phyloP scores from a whole-genome alignment of 176 grass and related monocot genomes.

The Rhipidocladum racemiflorum region DNA sequence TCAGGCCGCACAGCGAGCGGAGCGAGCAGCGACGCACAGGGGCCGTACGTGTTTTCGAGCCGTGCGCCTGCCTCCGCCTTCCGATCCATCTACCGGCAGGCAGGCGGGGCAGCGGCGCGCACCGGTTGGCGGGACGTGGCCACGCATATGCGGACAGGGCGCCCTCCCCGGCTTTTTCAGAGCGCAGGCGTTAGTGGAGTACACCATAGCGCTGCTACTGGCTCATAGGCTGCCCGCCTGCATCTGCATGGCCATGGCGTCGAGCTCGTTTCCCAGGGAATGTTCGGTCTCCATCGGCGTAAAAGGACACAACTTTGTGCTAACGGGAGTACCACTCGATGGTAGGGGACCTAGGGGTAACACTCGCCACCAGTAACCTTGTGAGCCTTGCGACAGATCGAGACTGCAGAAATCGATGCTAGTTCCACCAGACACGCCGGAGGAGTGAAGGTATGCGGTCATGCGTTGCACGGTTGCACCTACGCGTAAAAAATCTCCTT shows the following conservation, averaged over 20 bases:
- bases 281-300: not conserved
- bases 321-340: not conserved
- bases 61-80: slow-evolving; percentile 2
- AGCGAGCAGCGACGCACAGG: not conserved
- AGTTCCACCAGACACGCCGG: no score
- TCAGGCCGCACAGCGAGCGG: not conserved
- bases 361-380: not conserved
- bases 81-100: not conserved
- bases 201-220: not conserved
- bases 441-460: not conserved
- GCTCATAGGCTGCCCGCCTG: not conserved
- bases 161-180: not conserved
- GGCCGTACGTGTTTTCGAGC: not conserved
- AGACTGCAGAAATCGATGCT: not conserved
- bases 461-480: no score
- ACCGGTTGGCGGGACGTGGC: slow-evolving; percentile 1
- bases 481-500: no score
- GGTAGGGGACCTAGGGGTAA: no score
- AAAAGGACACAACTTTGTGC: not conserved
- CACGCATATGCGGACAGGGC: not conserved
- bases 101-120: not conserved
- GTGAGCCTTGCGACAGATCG: not conserved
- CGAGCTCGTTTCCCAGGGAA: not conserved
- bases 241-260: not conserved
- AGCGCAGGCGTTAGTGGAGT: not conserved